Percentiles rank a stretch among this genome's conserved stretches.
phyloP scores from a whole-genome alignment of 1,139 yeast genomes.

The Yamadazyma triangularis region DNA sequence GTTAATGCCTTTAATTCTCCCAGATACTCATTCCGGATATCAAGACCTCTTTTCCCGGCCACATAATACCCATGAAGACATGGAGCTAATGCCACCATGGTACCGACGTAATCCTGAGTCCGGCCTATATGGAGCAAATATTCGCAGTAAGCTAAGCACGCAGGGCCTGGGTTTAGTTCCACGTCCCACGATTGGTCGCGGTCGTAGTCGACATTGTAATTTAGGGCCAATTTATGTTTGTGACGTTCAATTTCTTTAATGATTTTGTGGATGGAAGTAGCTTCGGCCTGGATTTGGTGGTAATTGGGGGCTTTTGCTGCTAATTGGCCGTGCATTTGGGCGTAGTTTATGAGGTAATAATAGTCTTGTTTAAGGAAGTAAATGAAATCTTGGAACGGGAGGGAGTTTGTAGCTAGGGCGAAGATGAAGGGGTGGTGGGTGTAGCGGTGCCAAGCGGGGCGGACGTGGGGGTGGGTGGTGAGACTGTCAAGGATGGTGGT shows the following conservation, averaged over 20 bases:
- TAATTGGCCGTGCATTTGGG: conserved; percentile 62
- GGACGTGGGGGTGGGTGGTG: conserved; percentile 61
- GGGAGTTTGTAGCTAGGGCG: conserved; percentile 46
- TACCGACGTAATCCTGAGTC: conserved; percentile 56
- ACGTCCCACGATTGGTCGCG: conserved; percentile 35
- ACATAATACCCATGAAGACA: conserved; percentile 72
- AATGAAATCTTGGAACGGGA: conserved; percentile 49
- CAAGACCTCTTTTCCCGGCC: conserved; percentile 34
- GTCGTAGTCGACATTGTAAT: conserved; percentile 44
- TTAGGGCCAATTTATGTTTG: conserved; percentile 40
- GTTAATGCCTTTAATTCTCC: conserved; percentile 7
- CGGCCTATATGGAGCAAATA: conserved; percentile 53
- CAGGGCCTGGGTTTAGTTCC: conserved; percentile 47
- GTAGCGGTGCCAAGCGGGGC: conserved; percentile 54
- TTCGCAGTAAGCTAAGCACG: conserved; percentile 57
- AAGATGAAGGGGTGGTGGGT: conserved; percentile 59
- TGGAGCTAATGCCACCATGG: conserved; percentile 68
- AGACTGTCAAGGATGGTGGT: too few species aligned
- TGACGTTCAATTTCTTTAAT: conserved; percentile 57
- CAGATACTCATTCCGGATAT: conserved; percentile 10
- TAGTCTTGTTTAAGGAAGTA: conserved; percentile 70
- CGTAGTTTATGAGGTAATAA: conserved; percentile 64
- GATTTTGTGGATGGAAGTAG: conserved; percentile 48
- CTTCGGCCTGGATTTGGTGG: conserved; percentile 48
- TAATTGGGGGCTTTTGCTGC: conserved; percentile 59